Evolutionary conservation across 2,329 filamentous ascomycete genomes (phyloP).

Genomic region (Ophiostoma pallidulum): DNA sequence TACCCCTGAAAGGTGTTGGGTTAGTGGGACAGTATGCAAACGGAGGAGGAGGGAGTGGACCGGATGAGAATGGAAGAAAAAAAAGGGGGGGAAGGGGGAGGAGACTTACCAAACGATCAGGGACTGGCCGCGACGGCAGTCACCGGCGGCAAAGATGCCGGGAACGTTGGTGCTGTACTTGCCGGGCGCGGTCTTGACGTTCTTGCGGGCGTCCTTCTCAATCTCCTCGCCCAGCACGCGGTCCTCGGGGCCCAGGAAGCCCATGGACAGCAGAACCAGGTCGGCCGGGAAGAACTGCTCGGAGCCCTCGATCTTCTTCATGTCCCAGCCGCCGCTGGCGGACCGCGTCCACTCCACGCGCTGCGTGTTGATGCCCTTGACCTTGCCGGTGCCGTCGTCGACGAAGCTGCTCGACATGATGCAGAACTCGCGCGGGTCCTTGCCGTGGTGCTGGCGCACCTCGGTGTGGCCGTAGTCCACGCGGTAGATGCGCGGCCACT

Average conservation of each 20-base stretch:
- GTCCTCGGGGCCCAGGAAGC: constrained; percentile 89
- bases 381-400: constrained; percentile 74
- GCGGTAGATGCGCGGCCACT: constrained; percentile 96
- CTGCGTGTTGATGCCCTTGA: constrained; percentile 92
- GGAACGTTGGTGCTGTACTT: constrained; percentile 82
- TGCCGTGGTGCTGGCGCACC: constrained; percentile 91
- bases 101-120: constrained; percentile 11
- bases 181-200: constrained; percentile 84
- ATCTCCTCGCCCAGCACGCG: constrained; percentile 79
- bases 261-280: constrained; percentile 90
- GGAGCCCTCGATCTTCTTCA: constrained; percentile 91
- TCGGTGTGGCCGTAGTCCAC: constrained; percentile 97
- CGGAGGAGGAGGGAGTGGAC: no score
- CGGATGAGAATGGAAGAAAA: no score
- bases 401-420: constrained; percentile 98
- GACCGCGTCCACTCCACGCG: constrained; percentile 95
- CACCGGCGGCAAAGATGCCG: constrained; percentile 87
- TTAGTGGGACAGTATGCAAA: no score
- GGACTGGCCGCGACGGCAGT: constrained; percentile 72
- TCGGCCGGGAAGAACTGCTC: constrained; percentile 96
- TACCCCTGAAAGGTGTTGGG: no score
- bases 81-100: no score
- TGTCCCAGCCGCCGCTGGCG: constrained; percentile 85
- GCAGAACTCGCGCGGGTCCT: constrained; percentile 93
- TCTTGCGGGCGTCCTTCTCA: constrained; percentile 87